Conservation (phyloP, 2,329 filamentous ascomycete species). For the Ophiocordyceps polyrhachis-furcata region DNA sequence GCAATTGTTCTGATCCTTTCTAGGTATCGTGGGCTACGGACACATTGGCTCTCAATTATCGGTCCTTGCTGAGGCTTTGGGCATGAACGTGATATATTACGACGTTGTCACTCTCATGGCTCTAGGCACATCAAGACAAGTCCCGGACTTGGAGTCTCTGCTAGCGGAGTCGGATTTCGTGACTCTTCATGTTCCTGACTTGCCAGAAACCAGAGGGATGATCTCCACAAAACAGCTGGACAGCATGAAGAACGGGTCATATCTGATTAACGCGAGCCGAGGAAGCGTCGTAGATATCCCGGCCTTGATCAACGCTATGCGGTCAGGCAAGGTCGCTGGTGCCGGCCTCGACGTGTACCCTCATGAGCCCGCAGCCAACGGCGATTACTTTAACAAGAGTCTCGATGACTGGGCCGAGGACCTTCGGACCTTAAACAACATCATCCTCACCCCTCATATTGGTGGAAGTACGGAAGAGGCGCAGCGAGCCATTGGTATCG, state of each 20-base stretch:
- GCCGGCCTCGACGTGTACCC: constrained; percentile 96
- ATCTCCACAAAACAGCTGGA: constrained; percentile 64
- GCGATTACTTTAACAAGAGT: constrained; percentile 76
- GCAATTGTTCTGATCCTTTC: neutral
- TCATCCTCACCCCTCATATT: constrained; percentile 93
- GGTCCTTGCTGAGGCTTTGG: constrained; percentile 91
- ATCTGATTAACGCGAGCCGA: constrained; percentile 90
- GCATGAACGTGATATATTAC: constrained; percentile 95
- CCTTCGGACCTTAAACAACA: constrained; percentile 67
- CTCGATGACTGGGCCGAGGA: constrained; percentile 78
- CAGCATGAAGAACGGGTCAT: constrained; percentile 82
- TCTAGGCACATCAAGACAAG: constrained; percentile 71
- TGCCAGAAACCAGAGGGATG: constrained; percentile 83
- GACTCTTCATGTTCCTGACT: constrained; percentile 83
- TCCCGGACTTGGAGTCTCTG: constrained; percentile 57
- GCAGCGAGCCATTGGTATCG: constrained; percentile 84
- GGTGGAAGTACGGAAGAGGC: constrained; percentile 96
- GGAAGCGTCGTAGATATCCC: constrained; percentile 90
- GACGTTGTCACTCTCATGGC: constrained; percentile 91
- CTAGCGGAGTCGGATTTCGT: constrained; percentile 76
- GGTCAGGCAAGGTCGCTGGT: constrained; percentile 71
- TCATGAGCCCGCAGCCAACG: constrained; percentile 81
- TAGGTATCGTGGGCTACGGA: constrained; percentile 84
- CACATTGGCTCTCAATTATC: constrained; percentile 95
- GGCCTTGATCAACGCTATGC: constrained; percentile 73